These are phyloP conservation scores for Fusarium scirpi DNA, from an alignment of 2,329 filamentous ascomycete genomes.

Conservation along the genomic window DNA sequence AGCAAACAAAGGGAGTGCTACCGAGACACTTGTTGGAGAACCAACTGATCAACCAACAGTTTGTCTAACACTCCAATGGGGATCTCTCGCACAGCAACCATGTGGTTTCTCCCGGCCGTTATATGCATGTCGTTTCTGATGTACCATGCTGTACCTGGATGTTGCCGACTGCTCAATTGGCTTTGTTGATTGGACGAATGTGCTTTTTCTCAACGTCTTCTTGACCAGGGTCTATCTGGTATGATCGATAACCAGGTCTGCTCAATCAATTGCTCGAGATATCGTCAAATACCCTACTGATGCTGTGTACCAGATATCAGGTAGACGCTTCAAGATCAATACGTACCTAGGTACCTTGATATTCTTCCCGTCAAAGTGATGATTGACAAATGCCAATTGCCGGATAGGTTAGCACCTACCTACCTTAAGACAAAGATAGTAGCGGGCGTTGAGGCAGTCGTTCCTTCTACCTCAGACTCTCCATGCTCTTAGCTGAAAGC, in stretches of 20 bases:
- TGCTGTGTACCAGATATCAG: neutral
- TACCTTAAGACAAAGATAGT: neutral
- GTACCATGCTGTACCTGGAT: slow-evolving; percentile 9
- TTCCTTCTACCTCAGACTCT: neutral
- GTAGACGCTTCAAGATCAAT: neutral
- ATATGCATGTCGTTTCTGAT: neutral
- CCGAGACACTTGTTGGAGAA: slow-evolving; percentile 13
- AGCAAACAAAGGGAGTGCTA: slow-evolving; percentile 24
- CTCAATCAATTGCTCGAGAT: neutral
- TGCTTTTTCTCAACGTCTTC: slow-evolving; percentile 18
- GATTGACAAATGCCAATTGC: neutral
- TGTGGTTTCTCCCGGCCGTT: slow-evolving; percentile 14
- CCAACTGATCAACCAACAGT: slow-evolving; percentile 3
- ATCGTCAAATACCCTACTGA: neutral
- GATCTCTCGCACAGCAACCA: slow-evolving; percentile 13
- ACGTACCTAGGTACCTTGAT: neutral
- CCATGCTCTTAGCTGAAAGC: slow-evolving; percentile 18
- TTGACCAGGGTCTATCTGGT: neutral
- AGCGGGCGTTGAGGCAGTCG: slow-evolving; percentile 8
- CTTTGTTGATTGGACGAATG: slow-evolving; percentile 5
- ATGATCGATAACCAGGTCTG: neutral
- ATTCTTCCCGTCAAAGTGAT: neutral
- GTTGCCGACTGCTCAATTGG: slow-evolving; percentile 10
- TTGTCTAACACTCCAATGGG: slow-evolving; percentile 1
- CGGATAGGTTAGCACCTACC: neutral